A percentile compares a stretch with the other conserved stretches of the same genome.
These are phyloP conservation scores for Cardamine occulta DNA, from an alignment of 345 rosid genomes.

Conservation along the genomic window DNA sequence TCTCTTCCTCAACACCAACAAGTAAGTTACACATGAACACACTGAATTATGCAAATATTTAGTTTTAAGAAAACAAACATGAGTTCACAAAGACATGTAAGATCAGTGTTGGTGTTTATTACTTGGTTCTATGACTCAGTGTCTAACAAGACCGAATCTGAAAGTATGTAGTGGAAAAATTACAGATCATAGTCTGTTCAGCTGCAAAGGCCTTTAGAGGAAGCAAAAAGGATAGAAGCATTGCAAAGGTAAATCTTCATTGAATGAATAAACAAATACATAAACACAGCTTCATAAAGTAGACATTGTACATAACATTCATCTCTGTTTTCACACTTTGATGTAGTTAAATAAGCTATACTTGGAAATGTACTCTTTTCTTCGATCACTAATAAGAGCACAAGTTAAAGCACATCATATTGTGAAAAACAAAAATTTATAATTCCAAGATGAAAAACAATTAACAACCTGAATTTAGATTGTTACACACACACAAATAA, in stretches of 20 bases:
- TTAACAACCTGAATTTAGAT: background rate
- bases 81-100: background rate
- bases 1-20: too few relatives aligned
- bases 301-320: background rate
- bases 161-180: background rate
- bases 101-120: background rate
- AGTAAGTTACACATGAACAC: background rate
- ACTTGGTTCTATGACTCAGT: slow-evolving; percentile 1
- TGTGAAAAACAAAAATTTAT: background rate
- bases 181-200: slow-evolving; percentile 77
- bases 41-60: background rate
- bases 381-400: slow-evolving; percentile 8
- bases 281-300: slow-evolving; percentile 1
- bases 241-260: slow-evolving; percentile 62
- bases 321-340: background rate
- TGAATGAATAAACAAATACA: background rate
- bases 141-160: background rate
- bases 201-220: slow-evolving; percentile 78
- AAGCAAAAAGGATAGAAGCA: slow-evolving; percentile 75
- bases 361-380: slow-evolving; percentile 27
- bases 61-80: slow-evolving; percentile 3
- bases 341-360: slow-evolving; percentile 79
- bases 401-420: background rate
- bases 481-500: background rate
- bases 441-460: background rate